Base-by-base conservation (phyloP, 768 basidiomycete species). In the Tylopilus rubrobrunneus region DNA sequence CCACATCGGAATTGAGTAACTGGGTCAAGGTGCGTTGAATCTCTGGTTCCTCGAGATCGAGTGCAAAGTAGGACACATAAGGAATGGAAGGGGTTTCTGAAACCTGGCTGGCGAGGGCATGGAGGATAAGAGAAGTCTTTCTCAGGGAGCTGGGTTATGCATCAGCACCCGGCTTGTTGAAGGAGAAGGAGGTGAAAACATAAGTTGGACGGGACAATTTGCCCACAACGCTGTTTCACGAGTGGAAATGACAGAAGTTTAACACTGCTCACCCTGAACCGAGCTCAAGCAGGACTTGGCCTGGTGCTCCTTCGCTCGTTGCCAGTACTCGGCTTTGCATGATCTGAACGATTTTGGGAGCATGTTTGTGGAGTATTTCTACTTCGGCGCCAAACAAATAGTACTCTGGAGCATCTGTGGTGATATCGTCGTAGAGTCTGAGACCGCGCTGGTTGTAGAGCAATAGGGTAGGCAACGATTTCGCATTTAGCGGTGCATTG, bases 311-410 rank as follows among this genome's bases (percentile, higher is more conserved):
- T 28, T 25, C 19, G 1, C 64, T 66, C 15, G 40, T 49, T 19
- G 55, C 58, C 4, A 43, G 23, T 7, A 43, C 49, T 21, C 67
- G 68, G 28, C 68, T 64, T 67, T 89, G 82, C 87, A 93, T 92
- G 49, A 76, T 71, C 29, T 71, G 73, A 17, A 87, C 87, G 48
- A 99, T 94, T 33, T 92, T 86, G 43, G 80, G 73, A 2, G 84
- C 85, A 56, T 89, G 77, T 25, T 67, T 74, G 70, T 83, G 85
- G 57, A 98, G 75, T 53, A 99, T 89, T 55, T 85, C 79, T 65
- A 96, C 86, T 70, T 98, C 97, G 0, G 91, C 90, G 4, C 76
- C 71, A 69, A 95, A 99, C 34, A 94, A 77, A 67, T 98, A 98
- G 67, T 99, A 99, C 63, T 92, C 88, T 11, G 80, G 76, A 1